phyloP scores from a whole-genome alignment of 768 basidiomycete species.

The Rhodotorula diobovata region DNA sequence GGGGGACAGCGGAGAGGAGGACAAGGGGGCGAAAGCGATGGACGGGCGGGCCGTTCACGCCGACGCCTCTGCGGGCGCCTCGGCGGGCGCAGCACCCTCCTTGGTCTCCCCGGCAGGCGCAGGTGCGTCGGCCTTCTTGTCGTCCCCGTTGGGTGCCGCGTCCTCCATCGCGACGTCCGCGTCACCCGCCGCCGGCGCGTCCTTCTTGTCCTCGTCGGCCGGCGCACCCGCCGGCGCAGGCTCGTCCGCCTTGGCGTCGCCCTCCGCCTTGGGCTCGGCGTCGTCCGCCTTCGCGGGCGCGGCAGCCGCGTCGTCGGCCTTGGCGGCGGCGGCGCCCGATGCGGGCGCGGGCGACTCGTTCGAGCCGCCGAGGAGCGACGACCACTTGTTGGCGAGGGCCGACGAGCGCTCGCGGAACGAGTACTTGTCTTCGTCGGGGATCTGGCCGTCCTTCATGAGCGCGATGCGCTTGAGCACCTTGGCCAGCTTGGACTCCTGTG shows the following conservation, averaged over 20 bases:
- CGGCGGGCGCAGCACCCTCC: slow-evolving; percentile 13
- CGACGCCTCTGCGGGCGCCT: not conserved
- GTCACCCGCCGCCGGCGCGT: not conserved
- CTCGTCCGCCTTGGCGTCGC: slow-evolving; percentile 1
- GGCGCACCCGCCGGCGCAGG: not conserved
- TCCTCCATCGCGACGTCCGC: slow-evolving; percentile 3
- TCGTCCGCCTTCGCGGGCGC: slow-evolving; percentile 21
- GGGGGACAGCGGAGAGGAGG: not conserved
- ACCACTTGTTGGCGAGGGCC: slow-evolving; percentile 46
- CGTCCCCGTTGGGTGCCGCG: slow-evolving; percentile 13
- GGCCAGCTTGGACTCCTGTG: slow-evolving; percentile 74
- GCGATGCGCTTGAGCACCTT: slow-evolving; percentile 86
- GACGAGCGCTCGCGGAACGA: slow-evolving; percentile 48
- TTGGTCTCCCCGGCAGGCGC: slow-evolving; percentile 10
- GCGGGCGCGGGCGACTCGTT: slow-evolving; percentile 20
- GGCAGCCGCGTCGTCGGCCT: not conserved
- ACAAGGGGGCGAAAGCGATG: not conserved
- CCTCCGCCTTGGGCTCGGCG: slow-evolving; percentile 25
- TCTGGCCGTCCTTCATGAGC: slow-evolving; percentile 43
- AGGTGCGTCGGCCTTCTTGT: not conserved
- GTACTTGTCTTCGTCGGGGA: slow-evolving; percentile 49
- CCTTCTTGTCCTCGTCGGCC: slow-evolving; percentile 28
- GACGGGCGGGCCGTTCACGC: not conserved
- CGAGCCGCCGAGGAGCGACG: not conserved
- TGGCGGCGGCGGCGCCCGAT: slow-evolving; percentile 14